These are phyloP conservation scores for Nigrospora sphaerica DNA, from an alignment of 2,329 filamentous ascomycete genomes.

Conservation along the genomic window DNA sequence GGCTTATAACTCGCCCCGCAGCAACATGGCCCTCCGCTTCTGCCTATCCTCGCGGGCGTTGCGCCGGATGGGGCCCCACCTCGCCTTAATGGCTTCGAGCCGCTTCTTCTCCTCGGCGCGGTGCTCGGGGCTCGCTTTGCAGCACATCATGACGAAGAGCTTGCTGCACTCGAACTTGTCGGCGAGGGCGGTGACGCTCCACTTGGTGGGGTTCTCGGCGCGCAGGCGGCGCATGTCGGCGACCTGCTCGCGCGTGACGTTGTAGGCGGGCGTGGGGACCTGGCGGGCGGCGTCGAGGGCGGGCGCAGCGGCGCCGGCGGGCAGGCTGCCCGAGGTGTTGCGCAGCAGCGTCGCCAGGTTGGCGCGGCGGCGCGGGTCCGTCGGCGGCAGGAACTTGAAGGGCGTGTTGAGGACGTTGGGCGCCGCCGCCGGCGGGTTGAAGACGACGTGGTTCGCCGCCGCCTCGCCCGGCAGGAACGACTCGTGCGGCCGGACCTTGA, in stretches of 20 bases:
- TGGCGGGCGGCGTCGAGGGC: constrained; percentile 9
- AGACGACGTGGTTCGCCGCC: constrained; percentile 37
- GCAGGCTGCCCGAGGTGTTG: constrained; percentile 17
- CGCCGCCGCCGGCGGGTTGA: constrained; percentile 48
- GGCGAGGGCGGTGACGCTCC: constrained; percentile 48
- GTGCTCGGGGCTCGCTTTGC: constrained; percentile 41
- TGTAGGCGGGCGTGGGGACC: constrained; percentile 26
- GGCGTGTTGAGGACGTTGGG: constrained; percentile 58
- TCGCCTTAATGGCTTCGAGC: constrained; percentile 39
- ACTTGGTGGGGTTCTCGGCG: constrained; percentile 42
- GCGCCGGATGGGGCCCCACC: constrained; percentile 50
- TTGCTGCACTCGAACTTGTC: constrained; percentile 47
- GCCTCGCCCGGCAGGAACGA: constrained; percentile 41
- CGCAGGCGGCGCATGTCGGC: constrained; percentile 53
- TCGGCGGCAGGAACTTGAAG: constrained; percentile 55
- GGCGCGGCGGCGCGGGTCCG: constrained; percentile 44
- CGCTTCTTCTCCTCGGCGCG: constrained; percentile 34
- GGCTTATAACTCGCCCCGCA: constrained; percentile 40
- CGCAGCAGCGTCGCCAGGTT: constrained; percentile 38
- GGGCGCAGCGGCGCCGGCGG: constrained; percentile 21
- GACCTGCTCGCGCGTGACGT: constrained; percentile 48
- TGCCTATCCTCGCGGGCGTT: constrained; percentile 48
- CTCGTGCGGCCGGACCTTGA: constrained; percentile 54
- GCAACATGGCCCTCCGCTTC: constrained; percentile 46
- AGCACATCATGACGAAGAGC: constrained; percentile 52